Evolutionary conservation across 1,139 yeast genomes (phyloP).

Genomic region (Zygosaccharomyces sapae): DNA sequence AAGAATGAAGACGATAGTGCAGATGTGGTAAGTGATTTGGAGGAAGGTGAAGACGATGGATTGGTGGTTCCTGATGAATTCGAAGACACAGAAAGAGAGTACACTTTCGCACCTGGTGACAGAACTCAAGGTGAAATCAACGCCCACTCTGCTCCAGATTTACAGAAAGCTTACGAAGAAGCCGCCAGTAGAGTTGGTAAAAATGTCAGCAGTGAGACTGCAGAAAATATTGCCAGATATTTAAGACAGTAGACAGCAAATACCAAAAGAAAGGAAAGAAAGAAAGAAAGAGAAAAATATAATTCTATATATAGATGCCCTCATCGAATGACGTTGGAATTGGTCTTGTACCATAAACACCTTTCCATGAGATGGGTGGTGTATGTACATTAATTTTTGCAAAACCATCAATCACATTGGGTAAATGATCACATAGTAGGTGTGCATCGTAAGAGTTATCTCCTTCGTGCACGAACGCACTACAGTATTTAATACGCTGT

Average conservation of each 20-base stretch:
- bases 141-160: constrained; percentile 46
- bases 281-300: too few species aligned
- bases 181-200: constrained; percentile 67
- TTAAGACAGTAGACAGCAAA: constrained; percentile 40
- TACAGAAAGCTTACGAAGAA: constrained; percentile 66
- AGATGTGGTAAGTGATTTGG: constrained; percentile 69
- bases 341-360: constrained; percentile 73
- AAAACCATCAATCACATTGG: constrained; percentile 31
- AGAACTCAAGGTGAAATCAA: constrained; percentile 55
- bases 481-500: constrained; percentile 25
- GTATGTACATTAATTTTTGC: constrained; percentile 15
- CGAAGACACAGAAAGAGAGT: constrained; percentile 54
- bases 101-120: constrained; percentile 70
- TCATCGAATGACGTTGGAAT: constrained; percentile 68
- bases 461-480: constrained; percentile 75
- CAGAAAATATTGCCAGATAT: constrained; percentile 66
- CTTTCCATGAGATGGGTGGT: constrained; percentile 75
- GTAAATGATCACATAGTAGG: constrained; percentile 45
- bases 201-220: constrained; percentile 58
- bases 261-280: too few species aligned
- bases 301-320: constrained; percentile 40
- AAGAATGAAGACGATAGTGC: constrained; percentile 41
- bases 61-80: constrained; percentile 62
- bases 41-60: constrained; percentile 58
- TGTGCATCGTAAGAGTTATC: constrained; percentile 78